Evolutionary conservation across 2,329 filamentous ascomycete species (phyloP), one percentile per base, ranked within the genome.

Genomic region (Talaromyces pinophilus): DNA sequence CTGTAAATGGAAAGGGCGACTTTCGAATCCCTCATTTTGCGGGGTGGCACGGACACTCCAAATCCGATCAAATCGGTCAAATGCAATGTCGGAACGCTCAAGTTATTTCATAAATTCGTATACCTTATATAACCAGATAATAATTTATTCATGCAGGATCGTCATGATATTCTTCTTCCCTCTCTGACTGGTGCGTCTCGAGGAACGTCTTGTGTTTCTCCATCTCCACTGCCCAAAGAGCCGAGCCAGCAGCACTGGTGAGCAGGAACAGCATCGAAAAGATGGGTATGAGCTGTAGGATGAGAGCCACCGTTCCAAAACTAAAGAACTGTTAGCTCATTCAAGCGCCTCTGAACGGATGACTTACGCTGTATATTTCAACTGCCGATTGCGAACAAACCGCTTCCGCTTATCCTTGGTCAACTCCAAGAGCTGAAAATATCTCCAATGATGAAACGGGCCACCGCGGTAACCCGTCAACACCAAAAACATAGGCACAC

Each of bases 231-330:
- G 88, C 92, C 93, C 94, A 98, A 42, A 98, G 81, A 1, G 92
- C 94, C 52, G 92, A 90, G 1, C 94, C 95, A 22, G 88, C 87
- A 1, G 93, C 90, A 2, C 91, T 93, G 0, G 94, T 97, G 70
- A 99, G 81, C 46, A 98, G 84, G 77, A 98, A 97, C 75, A 98
- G 88, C 84, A 99, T 96, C n/a, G 91, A 96, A 59, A 97, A 79
- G 13, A 94, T 85, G 0, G 95, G 95, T 8, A 97, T 84, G n/a
- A 98, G 85, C 79, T 97, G 92, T 33, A 98, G 79, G 6, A 92
- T 77, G 81, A 97, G 87, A 60, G 93, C 92, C 3, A 95, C 84
- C 0, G 91, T 92, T 17, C 95, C 95, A 74, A 98, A 97, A 74
- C 85, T 87, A 66, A 6, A 64, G 30, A 30, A 13, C 15, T 44